Evolutionary conservation across 345 rosid species (phyloP), one percentile per base, ranked within the genome.

Genomic region (Gynandropsis gynandra): DNA sequence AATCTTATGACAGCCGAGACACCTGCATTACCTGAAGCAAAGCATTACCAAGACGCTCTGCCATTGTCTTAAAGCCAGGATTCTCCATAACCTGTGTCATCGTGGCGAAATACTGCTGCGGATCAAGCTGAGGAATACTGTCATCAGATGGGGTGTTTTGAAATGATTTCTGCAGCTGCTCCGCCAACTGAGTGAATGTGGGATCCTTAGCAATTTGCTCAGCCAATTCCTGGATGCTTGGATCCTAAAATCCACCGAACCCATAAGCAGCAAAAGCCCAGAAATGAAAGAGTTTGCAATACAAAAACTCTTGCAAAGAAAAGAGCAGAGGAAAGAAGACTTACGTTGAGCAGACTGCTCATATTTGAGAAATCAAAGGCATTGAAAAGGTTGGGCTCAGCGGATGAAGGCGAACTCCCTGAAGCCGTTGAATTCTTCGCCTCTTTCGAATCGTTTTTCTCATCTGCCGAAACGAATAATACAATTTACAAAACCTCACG

Each of bases 31-130:
- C 98, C 98, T 87, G 85, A 74, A 92, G 81, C 50, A 92, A 65
- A 19, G 95, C 90, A 74, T 16, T 74, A 44, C 97, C 98, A 66
- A 92, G 97, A 38, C 75, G 86, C 73, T 92, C 90, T 0, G 98
- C 98, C 98, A 92, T 92, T 11, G 83, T 74, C 87, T 77, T 76
- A 70, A 92, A 87, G 34, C 82, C 90, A 29, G 95, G 98, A 73
- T 92, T 92, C 72, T 88, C 81, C 96, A 92, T 87, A 70, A 92
- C 97, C 68, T 92, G 95, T 50, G 85, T 88, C 93, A 92, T 83
- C 8, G 98, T 92, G 40, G 78, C 50, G 31, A 74, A 65, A 65
- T 92, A 92, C 50, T 85, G 86, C 47, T 85, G 79, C 15, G 84
- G 54, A 57, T 92, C 94, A 59, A 92, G 76, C 68, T 72, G 76